Evolutionary conservation across 805 yeast genomes (phyloP).

Genomic region (Spathaspora girioi): DNA sequence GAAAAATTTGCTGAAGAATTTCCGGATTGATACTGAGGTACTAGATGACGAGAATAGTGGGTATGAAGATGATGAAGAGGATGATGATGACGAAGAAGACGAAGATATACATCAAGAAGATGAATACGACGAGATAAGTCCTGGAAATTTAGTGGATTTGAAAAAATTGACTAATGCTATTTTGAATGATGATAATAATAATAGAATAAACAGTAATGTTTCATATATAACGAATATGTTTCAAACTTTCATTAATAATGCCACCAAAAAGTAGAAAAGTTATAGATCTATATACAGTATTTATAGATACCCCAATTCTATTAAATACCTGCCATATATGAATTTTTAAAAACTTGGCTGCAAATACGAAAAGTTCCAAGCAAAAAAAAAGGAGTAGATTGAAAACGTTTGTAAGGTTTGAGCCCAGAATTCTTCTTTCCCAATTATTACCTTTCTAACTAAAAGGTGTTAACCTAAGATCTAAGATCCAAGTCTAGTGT

Average conservation of each 20-base stretch:
- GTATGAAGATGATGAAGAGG: conserved; percentile 23
- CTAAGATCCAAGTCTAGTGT: too few relatives aligned
- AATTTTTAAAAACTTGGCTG: neutral
- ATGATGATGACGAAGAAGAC: conserved; percentile 16
- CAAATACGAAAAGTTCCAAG: neutral
- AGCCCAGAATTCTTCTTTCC: too few relatives aligned
- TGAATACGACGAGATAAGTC: conserved; percentile 11
- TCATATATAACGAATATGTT: conserved; percentile 33
- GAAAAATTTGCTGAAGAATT: conserved; percentile 34
- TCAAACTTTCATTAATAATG: conserved; percentile 36
- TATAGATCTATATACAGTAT: neutral
- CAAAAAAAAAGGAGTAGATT: neutral
- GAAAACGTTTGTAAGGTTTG: neutral
- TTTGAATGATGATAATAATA: conserved; percentile 10
- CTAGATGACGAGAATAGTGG: conserved; percentile 14
- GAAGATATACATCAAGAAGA: conserved; percentile 15
- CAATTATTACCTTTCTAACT: too few relatives aligned
- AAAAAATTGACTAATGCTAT: conserved; percentile 19
- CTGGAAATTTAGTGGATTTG: conserved; percentile 22
- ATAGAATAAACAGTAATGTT: conserved; percentile 19
- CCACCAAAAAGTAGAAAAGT: conserved; percentile 4
- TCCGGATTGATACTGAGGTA: conserved; percentile 31
- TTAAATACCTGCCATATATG: too few relatives aligned
- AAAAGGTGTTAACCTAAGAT: too few relatives aligned
- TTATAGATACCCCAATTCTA: too few relatives aligned